Evolutionary conservation across 208 protist species (phyloP).

Genomic region (Trypanosoma platydactyli): DNA sequence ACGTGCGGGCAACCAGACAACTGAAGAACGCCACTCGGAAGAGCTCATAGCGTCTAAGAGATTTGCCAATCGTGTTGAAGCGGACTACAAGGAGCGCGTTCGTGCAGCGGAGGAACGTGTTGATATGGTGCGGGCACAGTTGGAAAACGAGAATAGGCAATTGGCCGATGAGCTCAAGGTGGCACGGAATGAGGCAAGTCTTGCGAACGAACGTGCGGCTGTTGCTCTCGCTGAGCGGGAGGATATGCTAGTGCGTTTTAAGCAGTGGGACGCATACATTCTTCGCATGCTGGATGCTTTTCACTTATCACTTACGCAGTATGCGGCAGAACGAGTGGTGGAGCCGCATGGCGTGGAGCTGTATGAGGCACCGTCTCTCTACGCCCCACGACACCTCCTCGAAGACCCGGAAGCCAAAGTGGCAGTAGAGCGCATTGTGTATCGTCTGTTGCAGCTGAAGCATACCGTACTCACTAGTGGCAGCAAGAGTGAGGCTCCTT

Average conservation of each 20-base stretch:
- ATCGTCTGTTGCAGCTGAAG: conserved; percentile 66
- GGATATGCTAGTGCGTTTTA: conserved; percentile 63
- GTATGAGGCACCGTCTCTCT: conserved; percentile 60
- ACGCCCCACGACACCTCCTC: conserved; percentile 60
- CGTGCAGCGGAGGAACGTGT: conserved; percentile 58
- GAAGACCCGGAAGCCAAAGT: conserved; percentile 75
- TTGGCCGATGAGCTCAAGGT: conserved; percentile 39
- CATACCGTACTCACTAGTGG: conserved; percentile 32
- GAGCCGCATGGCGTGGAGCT: conserved; percentile 54
- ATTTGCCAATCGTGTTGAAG: conserved; percentile 62
- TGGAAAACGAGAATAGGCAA: conserved; percentile 38
- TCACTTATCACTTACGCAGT: conserved; percentile 49
- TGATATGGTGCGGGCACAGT: conserved; percentile 49
- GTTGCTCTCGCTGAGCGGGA: conserved; percentile 47
- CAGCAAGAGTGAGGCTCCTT: conserved; percentile 11
- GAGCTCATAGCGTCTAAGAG: conserved; percentile 48
- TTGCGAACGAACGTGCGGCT: conserved; percentile 52
- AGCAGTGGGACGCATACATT: conserved; percentile 78
- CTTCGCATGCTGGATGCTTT: conserved; percentile 61
- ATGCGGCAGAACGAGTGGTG: conserved; percentile 44
- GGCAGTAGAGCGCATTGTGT: conserved; percentile 66
- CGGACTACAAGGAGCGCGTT: conserved; percentile 77
- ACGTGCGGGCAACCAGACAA: conserved; percentile 39
- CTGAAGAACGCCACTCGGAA: conserved; percentile 54
- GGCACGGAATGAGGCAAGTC: conserved; percentile 49